Evolutionary conservation across 495 filamentous ascomycete genomes (phyloP).

Genomic region (Jackrogersella minutella): DNA sequence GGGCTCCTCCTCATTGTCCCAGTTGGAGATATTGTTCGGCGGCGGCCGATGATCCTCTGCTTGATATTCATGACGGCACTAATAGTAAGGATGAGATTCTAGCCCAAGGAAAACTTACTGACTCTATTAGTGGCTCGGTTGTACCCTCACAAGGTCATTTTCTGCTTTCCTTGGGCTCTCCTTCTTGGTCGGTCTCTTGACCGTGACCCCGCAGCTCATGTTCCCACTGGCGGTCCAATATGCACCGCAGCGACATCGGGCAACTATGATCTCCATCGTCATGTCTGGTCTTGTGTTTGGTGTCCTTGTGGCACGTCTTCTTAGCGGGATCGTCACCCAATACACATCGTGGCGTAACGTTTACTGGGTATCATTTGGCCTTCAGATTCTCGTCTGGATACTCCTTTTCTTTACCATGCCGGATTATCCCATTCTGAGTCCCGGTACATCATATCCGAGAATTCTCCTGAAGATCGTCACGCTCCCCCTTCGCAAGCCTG

Average conservation of each 20-base stretch:
- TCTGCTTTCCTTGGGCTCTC: conserved; percentile 70
- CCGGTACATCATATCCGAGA: conserved; percentile 69
- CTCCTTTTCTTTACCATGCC: conserved; percentile 79
- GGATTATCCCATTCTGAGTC: conserved; percentile 80
- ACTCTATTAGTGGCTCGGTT: conserved; percentile 63
- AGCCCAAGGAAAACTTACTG: neutral
- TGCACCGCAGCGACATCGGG: conserved; percentile 72
- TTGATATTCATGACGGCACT: conserved; percentile 72
- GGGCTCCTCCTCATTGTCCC: conserved; percentile 81
- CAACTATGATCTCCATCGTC: conserved; percentile 74
- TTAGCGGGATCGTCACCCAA: conserved; percentile 77
- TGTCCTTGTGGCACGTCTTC: conserved; percentile 76
- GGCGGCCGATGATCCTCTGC: conserved; percentile 73
- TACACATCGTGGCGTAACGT: conserved; percentile 77
- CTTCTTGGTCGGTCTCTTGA: conserved; percentile 75
- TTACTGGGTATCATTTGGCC: conserved; percentile 80
- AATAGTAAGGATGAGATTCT: conserved; percentile 54
- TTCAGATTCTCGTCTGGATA: conserved; percentile 73
- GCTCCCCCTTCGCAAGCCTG: conserved; percentile 68
- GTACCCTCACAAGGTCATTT: conserved; percentile 75
- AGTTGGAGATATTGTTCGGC: conserved; percentile 74
- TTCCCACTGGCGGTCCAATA: conserved; percentile 85
- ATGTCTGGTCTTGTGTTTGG: conserved; percentile 81
- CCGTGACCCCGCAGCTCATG: conserved; percentile 87
- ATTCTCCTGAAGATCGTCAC: conserved; percentile 70